These are phyloP conservation scores for Saturnispora silvae DNA, from an alignment of 805 yeast genomes.

Conservation along the genomic window DNA sequence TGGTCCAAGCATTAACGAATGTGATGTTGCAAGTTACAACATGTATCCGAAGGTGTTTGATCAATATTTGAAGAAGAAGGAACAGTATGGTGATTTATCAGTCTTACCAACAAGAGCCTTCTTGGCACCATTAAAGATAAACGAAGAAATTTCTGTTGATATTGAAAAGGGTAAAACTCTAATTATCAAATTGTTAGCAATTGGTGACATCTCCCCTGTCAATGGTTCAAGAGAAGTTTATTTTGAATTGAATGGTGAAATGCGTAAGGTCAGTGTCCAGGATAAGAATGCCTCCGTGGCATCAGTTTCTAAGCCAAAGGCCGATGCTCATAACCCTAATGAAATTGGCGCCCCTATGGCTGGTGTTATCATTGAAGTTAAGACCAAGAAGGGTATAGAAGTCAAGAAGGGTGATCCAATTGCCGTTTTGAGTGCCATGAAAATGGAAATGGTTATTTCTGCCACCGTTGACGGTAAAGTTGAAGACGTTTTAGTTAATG, in stretches of 20 bases:
- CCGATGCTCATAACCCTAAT: conserved; percentile 75
- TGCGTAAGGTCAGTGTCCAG: conserved; percentile 85
- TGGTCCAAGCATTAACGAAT: conserved; percentile 64
- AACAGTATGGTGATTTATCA: conserved; percentile 83
- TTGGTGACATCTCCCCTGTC: conserved; percentile 85
- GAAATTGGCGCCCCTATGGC: conserved; percentile 67
- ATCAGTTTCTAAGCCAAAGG: conserved; percentile 75
- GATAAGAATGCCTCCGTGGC: conserved; percentile 51
- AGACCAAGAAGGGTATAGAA: conserved; percentile 66
- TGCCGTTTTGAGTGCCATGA: conserved; percentile 94
- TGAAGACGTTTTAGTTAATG: conserved; percentile 65
- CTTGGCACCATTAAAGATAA: conserved; percentile 76
- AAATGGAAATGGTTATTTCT: conserved; percentile 94
- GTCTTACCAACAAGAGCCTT: conserved; percentile 89
- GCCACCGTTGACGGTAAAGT: conserved; percentile 79
- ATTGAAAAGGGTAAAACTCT: conserved; percentile 93
- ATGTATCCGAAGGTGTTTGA: conserved; percentile 99
- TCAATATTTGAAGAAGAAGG: conserved; percentile 62
- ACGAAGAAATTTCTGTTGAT: conserved; percentile 80
- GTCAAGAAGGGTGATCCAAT: conserved; percentile 71
- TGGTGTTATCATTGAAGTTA: conserved; percentile 92
- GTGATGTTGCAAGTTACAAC: conserved; percentile 88
- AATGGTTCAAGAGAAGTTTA: conserved; percentile 71
- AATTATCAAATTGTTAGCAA: conserved; percentile 82
- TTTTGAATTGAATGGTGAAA: conserved; percentile 97